A percentile compares a stretch with the other conserved stretches of the same genome.
phyloP scores from a whole-genome alignment of 208 protist genomes.

The Trypanosoma congolense region DNA sequence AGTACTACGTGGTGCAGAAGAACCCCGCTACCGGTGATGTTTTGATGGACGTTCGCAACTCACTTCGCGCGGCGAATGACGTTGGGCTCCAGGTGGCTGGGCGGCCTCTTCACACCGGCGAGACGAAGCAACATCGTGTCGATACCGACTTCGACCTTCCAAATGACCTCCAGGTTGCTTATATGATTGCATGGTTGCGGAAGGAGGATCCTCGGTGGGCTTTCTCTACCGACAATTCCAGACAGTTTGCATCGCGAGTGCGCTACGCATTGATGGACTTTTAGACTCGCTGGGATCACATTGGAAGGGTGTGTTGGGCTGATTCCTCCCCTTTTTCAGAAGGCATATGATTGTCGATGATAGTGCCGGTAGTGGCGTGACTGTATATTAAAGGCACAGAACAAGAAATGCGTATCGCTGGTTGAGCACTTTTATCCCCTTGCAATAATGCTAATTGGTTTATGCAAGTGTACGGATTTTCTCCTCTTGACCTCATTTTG shows the following conservation, averaged over 20 bases:
- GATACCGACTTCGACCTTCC: conserved; percentile 89
- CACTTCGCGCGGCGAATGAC: conserved; percentile 82
- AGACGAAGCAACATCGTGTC: conserved; percentile 71
- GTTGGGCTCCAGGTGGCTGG: conserved; percentile 68
- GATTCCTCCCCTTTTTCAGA: too few relatives aligned
- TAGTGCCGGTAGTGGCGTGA: too few relatives aligned
- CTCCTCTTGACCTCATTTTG: not conserved
- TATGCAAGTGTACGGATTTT: too few relatives aligned
- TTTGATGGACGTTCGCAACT: conserved; percentile 73
- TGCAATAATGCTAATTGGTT: too few relatives aligned
- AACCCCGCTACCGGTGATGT: conserved; percentile 80
- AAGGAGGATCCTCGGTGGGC: conserved; percentile 90
- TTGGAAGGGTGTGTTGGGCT: conserved; percentile 1
- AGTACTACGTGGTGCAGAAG: conserved; percentile 88
- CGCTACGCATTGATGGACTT: conserved; percentile 86
- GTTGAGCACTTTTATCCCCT: too few relatives aligned
- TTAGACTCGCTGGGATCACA: conserved; percentile 18
- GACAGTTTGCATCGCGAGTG: conserved; percentile 76
- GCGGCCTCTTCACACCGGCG: conserved; percentile 72
- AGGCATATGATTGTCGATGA: too few relatives aligned
- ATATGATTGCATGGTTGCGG: conserved; percentile 89
- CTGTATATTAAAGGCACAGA: too few relatives aligned
- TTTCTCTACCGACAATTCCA: conserved; percentile 87
- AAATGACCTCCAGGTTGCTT: conserved; percentile 79
- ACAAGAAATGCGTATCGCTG: too few relatives aligned